Conservation (phyloP, 2,329 filamentous ascomycete genomes). For the Ascochyta fabae region DNA sequence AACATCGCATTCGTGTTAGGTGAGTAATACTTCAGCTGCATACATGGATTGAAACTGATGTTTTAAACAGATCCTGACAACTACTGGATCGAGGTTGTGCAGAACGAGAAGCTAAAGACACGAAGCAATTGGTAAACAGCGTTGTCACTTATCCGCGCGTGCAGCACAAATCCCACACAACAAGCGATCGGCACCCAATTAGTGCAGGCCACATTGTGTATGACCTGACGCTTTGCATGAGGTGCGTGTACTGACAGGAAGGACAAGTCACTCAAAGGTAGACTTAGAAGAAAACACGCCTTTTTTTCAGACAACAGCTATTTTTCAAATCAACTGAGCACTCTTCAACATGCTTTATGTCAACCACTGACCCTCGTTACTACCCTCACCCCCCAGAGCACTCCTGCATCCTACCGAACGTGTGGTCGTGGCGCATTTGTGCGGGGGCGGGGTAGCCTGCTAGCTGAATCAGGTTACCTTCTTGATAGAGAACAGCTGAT, state of each 20-base stretch:
- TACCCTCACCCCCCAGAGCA: too few relatives aligned
- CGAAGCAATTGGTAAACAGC: slow-evolving; percentile 47
- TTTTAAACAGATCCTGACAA: slow-evolving; percentile 68
- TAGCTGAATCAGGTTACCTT: slow-evolving; percentile 29
- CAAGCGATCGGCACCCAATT: slow-evolving; percentile 22
- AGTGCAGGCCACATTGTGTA: slow-evolving; percentile 15
- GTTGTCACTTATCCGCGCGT: slow-evolving; percentile 13
- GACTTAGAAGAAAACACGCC: not conserved
- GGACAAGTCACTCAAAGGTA: not conserved
- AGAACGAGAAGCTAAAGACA: slow-evolving; percentile 73
- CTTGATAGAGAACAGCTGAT: slow-evolving; percentile 35
- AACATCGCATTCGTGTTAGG: slow-evolving; percentile 88
- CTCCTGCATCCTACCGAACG: not conserved
- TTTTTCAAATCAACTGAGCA: not conserved
- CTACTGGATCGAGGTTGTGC: slow-evolving; percentile 81
- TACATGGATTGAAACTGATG: slow-evolving; percentile 17
- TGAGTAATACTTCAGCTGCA: slow-evolving; percentile 25
- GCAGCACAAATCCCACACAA: slow-evolving; percentile 22
- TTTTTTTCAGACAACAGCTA: not conserved
- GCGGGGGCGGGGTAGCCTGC: slow-evolving; percentile 42
- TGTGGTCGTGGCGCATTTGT: slow-evolving; percentile 31
- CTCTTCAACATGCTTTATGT: not conserved
- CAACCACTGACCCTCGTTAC: not conserved
- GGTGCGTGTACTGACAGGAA: not conserved
- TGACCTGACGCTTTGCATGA: not conserved